Conservation (phyloP, 306 rosid species). For the Trifolium pratense region DNA sequence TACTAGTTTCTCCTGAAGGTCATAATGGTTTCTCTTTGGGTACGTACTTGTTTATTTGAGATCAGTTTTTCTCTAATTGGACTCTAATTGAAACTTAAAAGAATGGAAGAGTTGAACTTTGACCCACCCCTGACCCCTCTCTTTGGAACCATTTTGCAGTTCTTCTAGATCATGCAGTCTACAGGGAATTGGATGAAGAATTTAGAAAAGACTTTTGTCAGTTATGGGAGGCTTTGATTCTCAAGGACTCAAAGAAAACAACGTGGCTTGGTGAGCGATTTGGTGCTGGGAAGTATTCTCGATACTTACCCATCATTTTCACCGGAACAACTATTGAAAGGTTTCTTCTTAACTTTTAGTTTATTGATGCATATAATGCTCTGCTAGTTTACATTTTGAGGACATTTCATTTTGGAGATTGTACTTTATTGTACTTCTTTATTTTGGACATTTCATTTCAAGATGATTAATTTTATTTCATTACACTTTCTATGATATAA, state of each 20-base stretch:
- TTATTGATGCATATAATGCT: constrained; percentile 22
- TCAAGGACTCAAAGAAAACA: constrained; percentile 64
- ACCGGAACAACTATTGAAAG: constrained; percentile 87
- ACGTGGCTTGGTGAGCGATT: constrained; percentile 67
- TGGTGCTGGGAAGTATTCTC: constrained; percentile 73
- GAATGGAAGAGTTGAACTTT: constrained; percentile 38
- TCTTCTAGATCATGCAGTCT: constrained; percentile 90
- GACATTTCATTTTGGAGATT: constrained; percentile 1
- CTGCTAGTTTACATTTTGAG: constrained; percentile 24
- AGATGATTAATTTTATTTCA: too few species aligned
- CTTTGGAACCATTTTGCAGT: constrained; percentile 59
- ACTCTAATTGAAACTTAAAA: constrained; percentile 30
- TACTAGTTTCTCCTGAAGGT: constrained; percentile 77
- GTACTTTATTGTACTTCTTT: constrained; percentile 27
- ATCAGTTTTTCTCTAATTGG: constrained; percentile 16
- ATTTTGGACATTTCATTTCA: too few species aligned
- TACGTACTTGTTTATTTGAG: constrained; percentile 48
- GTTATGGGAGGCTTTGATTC: constrained; percentile 89
- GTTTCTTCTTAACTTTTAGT: constrained; percentile 47
- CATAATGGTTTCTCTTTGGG: constrained; percentile 71
- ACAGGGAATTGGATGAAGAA: constrained; percentile 75
- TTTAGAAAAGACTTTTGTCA: constrained; percentile 82
- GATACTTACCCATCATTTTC: constrained; percentile 83
- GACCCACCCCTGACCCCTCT: constrained; percentile 12
- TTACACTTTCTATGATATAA: too few species aligned